Evolutionary conservation across 139 green algal genomes (phyloP).

Genomic region (Axilococcus clingmanii): DNA sequence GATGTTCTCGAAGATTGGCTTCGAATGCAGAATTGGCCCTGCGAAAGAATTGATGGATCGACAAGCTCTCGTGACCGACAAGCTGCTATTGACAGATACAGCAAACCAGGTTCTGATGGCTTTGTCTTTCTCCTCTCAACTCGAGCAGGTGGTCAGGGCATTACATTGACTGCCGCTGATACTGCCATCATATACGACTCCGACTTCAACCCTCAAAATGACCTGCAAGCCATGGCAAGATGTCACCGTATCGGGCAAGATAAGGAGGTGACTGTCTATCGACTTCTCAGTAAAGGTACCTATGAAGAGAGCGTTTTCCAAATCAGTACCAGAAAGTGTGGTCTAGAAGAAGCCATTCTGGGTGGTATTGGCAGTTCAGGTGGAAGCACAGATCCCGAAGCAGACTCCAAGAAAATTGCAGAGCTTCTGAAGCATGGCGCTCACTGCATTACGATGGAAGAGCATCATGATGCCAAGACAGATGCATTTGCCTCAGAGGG

Average conservation of each 20-base stretch:
- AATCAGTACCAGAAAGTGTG: conserved; percentile 53
- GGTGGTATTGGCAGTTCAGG: conserved; percentile 34
- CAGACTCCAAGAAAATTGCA: conserved; percentile 55
- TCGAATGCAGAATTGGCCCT: conserved; percentile 26
- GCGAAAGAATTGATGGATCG: conserved; percentile 81
- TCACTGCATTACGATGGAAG: conserved; percentile 44
- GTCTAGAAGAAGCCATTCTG: conserved; percentile 89
- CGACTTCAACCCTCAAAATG: conserved; percentile 92
- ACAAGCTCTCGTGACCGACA: conserved; percentile 51
- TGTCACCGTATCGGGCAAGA: conserved; percentile 89
- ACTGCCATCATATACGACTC: conserved; percentile 92
- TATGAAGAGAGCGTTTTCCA: conserved; percentile 85
- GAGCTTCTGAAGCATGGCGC: conserved; percentile 77
- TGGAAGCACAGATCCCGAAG: conserved; percentile 25
- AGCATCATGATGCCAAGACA: conserved; percentile 23
- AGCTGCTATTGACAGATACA: conserved; percentile 83
- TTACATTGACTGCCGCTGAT: conserved; percentile 92
- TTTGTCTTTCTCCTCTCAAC: conserved; percentile 93
- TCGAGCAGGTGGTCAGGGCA: conserved; percentile 85
- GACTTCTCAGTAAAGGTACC: conserved; percentile 74
- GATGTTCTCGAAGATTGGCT: conserved; percentile 84
- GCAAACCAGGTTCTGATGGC: conserved; percentile 21
- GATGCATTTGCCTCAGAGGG: conserved; percentile 57
- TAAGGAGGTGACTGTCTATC: conserved; percentile 85
- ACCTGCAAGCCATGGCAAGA: conserved; percentile 91